These are phyloP conservation scores for Solanum sitiens DNA, from an alignment of 257 asterid genomes.

Conservation along the genomic window DNA sequence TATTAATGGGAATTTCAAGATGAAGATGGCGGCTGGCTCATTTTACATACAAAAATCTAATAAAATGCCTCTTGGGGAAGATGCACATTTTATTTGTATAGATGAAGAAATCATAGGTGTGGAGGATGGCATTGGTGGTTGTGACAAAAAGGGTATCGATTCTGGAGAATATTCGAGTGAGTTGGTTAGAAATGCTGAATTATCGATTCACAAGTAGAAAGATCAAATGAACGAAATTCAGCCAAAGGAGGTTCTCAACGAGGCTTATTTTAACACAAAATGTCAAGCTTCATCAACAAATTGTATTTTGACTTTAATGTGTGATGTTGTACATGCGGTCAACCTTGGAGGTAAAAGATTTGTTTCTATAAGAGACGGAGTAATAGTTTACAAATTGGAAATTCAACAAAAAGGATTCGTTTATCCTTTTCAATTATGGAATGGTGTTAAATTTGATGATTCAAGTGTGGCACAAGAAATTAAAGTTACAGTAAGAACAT, in stretches of 20 bases:
- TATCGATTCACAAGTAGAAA: neutral
- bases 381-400: neutral
- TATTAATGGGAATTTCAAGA: neutral
- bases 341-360: constrained; percentile 15
- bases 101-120: constrained; percentile 8
- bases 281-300: constrained; percentile 13
- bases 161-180: constrained; percentile 11
- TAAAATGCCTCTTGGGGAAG: constrained; percentile 3
- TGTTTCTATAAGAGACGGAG: neutral
- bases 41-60: constrained; percentile 10
- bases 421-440: neutral
- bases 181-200: neutral
- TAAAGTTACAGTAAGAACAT: no score
- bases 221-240: neutral
- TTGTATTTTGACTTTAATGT: constrained; percentile 7
- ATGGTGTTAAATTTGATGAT: neutral
- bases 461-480: neutral
- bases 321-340: neutral
- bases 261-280: neutral
- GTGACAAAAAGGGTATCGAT: neutral
- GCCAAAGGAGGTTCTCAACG: neutral
- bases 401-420: neutral
- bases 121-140: constrained; percentile 22
- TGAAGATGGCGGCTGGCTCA: neutral
- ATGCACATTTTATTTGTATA: constrained; percentile 1